A percentile compares a stretch with the other conserved stretches of the same genome.
Evolutionary conservation across 2,329 filamentous ascomycete genomes (phyloP).

Genomic region (Fusarium dlaminii): DNA sequence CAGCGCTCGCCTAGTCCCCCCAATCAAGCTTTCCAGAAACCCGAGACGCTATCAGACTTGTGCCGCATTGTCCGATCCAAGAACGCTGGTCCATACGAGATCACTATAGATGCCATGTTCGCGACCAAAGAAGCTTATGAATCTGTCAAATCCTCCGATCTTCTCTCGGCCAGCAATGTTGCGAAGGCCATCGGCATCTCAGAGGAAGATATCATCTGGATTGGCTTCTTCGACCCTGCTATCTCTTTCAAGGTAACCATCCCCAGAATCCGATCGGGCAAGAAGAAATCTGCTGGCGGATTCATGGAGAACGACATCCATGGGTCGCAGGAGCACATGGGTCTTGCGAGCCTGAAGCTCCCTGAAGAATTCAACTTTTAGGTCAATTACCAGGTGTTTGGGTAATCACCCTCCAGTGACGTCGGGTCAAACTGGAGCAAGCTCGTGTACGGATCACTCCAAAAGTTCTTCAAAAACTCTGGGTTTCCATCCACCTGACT

Average conservation of each 20-base stretch:
- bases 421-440: constrained; percentile 14
- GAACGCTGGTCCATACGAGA: constrained; percentile 56
- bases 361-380: not conserved
- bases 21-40: rapidly evolving
- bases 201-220: constrained; percentile 47
- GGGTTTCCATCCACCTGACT: not conserved
- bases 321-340: constrained; percentile 35
- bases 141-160: not conserved
- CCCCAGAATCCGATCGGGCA: constrained; percentile 15
- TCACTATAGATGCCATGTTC: constrained; percentile 64
- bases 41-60: constrained; percentile 44
- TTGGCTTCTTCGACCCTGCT: constrained; percentile 56
- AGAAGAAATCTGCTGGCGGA: constrained; percentile 23
- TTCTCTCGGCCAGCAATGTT: constrained; percentile 21
- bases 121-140: constrained; percentile 45
- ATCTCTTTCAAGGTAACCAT: constrained; percentile 54
- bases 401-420: not conserved
- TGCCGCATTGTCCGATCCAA: constrained; percentile 58
- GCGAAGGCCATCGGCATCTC: constrained; percentile 39
- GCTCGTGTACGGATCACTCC: constrained; percentile 27
- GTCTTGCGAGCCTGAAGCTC: constrained; percentile 20
- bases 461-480: constrained; percentile 20
- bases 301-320: constrained; percentile 41
- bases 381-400: not conserved
- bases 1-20: not conserved